Evolutionary conservation across 495 filamentous ascomycete genomes (phyloP).

Genomic region (Lophium mytilinum): DNA sequence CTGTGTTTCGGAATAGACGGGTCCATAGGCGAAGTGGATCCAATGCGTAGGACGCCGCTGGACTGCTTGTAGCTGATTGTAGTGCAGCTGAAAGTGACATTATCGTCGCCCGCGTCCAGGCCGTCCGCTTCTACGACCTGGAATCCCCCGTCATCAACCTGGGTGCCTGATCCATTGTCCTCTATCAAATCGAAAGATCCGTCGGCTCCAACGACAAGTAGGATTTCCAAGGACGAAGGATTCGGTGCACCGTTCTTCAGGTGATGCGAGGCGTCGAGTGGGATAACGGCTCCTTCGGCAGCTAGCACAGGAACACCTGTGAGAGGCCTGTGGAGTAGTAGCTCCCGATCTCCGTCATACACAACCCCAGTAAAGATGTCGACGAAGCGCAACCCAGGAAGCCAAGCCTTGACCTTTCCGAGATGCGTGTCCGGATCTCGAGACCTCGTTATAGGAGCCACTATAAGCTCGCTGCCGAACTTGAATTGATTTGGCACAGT

Average conservation of each 20-base stretch:
- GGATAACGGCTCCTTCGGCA: conserved; percentile 47
- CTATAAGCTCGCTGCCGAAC: conserved; percentile 46
- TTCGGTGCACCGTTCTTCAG: conserved; percentile 38
- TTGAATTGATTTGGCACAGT: conserved; percentile 44
- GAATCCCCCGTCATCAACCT: conserved; percentile 22
- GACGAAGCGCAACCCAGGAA: conserved; percentile 42
- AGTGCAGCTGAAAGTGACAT: conserved; percentile 18
- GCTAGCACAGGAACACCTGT: conserved; percentile 43
- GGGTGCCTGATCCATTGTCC: conserved; percentile 25
- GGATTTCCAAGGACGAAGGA: conserved; percentile 37
- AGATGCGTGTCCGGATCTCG: conserved; percentile 34
- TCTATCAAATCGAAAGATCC: conserved; percentile 39
- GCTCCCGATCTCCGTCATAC: conserved; percentile 44
- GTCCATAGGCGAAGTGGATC: conserved; percentile 15
- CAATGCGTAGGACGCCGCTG: conserved; percentile 18
- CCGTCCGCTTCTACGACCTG: conserved; percentile 17
- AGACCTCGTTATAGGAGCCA: conserved; percentile 45
- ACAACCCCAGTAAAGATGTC: conserved; percentile 46
- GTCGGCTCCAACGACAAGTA: conserved; percentile 47
- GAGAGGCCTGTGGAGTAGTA: conserved; percentile 40
- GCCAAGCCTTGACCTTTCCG: conserved; percentile 41
- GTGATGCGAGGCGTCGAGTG: conserved; percentile 35
- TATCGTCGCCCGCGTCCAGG: conserved; percentile 6
- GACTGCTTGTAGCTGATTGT: conserved; percentile 25
- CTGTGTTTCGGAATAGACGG: conserved; percentile 18